Percentiles rank a stretch among this genome's conserved stretches.
Conservation (phyloP, 352 stramenopile genomes). For the Phytopythium oedochilum region DNA sequence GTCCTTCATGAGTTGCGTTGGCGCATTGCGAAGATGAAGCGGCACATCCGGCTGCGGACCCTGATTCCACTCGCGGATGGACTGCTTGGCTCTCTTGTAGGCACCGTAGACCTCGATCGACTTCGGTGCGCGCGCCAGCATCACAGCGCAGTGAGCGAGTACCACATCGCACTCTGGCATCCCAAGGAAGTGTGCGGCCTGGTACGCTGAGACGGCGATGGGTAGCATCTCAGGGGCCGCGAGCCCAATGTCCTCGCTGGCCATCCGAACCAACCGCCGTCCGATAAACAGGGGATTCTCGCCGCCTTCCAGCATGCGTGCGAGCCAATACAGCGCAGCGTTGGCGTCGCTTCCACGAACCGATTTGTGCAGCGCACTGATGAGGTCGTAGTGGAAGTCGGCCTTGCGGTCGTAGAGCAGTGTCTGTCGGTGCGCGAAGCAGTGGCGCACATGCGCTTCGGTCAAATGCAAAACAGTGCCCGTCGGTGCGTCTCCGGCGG, state of each 20-base stretch:
- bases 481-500: background rate
- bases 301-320: slow-evolving; percentile 80
- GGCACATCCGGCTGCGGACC: slow-evolving; percentile 69
- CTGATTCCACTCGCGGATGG: slow-evolving; percentile 45
- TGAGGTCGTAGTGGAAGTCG: slow-evolving; percentile 85
- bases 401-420: slow-evolving; percentile 83
- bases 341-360: slow-evolving; percentile 81
- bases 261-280: slow-evolving; percentile 77
- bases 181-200: slow-evolving; percentile 68
- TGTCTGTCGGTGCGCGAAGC: slow-evolving; percentile 66
- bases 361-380: slow-evolving; percentile 84
- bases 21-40: slow-evolving; percentile 77
- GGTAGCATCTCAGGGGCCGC: slow-evolving; percentile 62
- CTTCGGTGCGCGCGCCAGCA: slow-evolving; percentile 78
- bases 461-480: slow-evolving; percentile 29
- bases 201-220: slow-evolving; percentile 65
- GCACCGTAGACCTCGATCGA: slow-evolving; percentile 81
- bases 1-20: slow-evolving; percentile 75
- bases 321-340: slow-evolving; percentile 82
- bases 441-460: slow-evolving; percentile 58
- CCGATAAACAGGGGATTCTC: slow-evolving; percentile 83
- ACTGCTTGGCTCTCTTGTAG: slow-evolving; percentile 74
- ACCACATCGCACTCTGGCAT: slow-evolving; percentile 87
- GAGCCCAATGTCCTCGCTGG: slow-evolving; percentile 81
- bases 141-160: slow-evolving; percentile 72